phyloP scores from a whole-genome alignment of 805 yeast genomes.

The Brettanomyces sp. region DNA sequence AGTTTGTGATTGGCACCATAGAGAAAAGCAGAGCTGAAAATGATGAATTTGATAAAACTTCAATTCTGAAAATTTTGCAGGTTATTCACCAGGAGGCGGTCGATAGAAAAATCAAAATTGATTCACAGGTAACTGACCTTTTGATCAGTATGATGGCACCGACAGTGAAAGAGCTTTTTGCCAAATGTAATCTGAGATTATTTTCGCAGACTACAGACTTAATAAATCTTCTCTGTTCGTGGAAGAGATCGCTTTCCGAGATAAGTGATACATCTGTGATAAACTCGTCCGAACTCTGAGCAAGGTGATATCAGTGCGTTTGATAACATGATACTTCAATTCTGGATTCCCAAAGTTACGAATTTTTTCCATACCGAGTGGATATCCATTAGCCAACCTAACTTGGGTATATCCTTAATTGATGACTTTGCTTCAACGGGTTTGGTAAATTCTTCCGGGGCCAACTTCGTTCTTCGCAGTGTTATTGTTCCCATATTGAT shows the following conservation, averaged over 20 bases:
- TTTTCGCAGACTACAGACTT: conserved; percentile 21
- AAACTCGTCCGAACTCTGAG: no score
- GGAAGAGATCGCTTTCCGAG: not conserved
- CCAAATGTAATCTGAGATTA: conserved; percentile 29
- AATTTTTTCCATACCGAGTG: conserved; percentile 24
- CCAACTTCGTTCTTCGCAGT: conserved; percentile 20
- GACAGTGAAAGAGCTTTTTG: conserved; percentile 8
- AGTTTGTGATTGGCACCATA: not conserved
- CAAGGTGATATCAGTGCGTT: conserved; percentile 10
- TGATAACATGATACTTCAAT: conserved; percentile 26
- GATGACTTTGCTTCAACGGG: conserved; percentile 22
- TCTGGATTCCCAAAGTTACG: conserved; percentile 28
- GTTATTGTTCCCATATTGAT: conserved; percentile 31
- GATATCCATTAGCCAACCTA: conserved; percentile 28
- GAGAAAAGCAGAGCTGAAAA: no score
- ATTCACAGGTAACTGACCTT: no score
- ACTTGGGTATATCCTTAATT: conserved; percentile 29
- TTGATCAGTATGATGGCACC: no score
- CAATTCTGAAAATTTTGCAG: no score
- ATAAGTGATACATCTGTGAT: no score
- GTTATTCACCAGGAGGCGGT: no score
- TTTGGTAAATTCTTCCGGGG: conserved; percentile 22
- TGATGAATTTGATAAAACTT: no score
- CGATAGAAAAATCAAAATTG: no score
- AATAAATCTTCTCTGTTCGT: conserved; percentile 10